Evolutionary conservation across 106 monocot genomes (phyloP).

Genomic region (Dendrobium huoshanense): DNA sequence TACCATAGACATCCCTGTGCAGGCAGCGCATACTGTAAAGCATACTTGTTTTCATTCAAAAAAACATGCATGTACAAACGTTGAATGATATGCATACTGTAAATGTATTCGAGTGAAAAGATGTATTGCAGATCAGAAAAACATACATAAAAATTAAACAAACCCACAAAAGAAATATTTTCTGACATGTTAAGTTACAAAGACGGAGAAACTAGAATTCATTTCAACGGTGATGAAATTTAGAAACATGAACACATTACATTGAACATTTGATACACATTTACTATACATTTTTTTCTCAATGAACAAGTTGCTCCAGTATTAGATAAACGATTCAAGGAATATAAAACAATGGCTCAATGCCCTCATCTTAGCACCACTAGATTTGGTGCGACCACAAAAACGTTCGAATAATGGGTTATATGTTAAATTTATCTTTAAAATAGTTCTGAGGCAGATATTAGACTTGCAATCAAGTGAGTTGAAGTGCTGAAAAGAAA

Average conservation of each 20-base stretch:
- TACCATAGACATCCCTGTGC: neutral
- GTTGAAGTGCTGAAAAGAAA: too few relatives aligned
- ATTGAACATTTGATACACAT: neutral
- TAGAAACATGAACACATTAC: neutral
- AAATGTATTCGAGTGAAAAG: neutral
- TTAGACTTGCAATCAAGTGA: too few relatives aligned
- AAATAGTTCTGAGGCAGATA: too few relatives aligned
- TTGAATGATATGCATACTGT: neutral
- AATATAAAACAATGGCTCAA: too few relatives aligned
- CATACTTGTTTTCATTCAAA: conserved; percentile 1
- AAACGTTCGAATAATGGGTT: too few relatives aligned
- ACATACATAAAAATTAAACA: neutral
- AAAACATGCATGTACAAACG: neutral
- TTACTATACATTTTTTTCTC: neutral
- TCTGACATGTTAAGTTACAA: neutral
- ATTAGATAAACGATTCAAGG: too few relatives aligned
- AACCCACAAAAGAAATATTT: neutral
- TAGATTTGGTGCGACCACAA: too few relatives aligned
- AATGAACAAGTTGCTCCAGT: too few relatives aligned
- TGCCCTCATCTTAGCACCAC: too few relatives aligned
- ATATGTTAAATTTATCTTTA: too few relatives aligned
- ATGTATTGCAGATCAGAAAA: neutral
- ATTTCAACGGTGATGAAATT: neutral
- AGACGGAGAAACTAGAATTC: neutral
- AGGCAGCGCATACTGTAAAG: too few relatives aligned